Base-by-base conservation (phyloP, 2,329 filamentous ascomycete genomes). In the Colletotrichum liriopes region DNA sequence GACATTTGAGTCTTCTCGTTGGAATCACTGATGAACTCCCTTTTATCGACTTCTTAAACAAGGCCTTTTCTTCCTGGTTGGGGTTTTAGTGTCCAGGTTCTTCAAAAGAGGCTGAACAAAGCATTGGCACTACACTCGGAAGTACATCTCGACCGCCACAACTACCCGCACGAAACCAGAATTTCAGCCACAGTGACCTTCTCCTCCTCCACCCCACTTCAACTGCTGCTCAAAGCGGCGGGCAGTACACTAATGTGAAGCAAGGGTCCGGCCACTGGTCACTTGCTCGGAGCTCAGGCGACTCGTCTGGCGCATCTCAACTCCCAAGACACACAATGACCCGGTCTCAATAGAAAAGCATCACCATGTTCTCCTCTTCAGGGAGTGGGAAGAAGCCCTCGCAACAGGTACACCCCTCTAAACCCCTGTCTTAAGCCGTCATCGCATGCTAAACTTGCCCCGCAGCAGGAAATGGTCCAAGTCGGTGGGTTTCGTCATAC, bases 401-500 rank as follows among this genome's bases (percentile, higher is more conserved):
- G 75, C 90, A 92, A 80, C 92, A 93, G 90, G 93, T 94, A 85
- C 80, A 87, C 82, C 49, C 73, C 59, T 74, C 59, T 60, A 56
- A 35, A 29, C 63, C 62, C 47, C 65, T 58, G 55, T 37, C 47
- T 47, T 20, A 62, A 60, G 45, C 59, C 55, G 39, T 64, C 49
- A 20, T 66, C 72, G 59, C 73, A 72, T 78, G 76, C 80, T 84
- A 77, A 83, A 39, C 54, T 80, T 76, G 76, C 81, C 80, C 80
- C 78, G 79, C 81, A 77, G 82, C 87, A 98, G 94, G 96, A 99
- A 89, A 99, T 99, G 96, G 94, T 98, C 78, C 96, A 99, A 93
- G 95, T 99, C 87, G 96, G 96, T 98, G 92, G 79, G 88, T 87
- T 54, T 56, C 61, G 43, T 65, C 41, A 71, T 66, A 60, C 55